Base-by-base conservation (phyloP, 805 yeast genomes). In the Hanseniaspora guilliermondii region DNA sequence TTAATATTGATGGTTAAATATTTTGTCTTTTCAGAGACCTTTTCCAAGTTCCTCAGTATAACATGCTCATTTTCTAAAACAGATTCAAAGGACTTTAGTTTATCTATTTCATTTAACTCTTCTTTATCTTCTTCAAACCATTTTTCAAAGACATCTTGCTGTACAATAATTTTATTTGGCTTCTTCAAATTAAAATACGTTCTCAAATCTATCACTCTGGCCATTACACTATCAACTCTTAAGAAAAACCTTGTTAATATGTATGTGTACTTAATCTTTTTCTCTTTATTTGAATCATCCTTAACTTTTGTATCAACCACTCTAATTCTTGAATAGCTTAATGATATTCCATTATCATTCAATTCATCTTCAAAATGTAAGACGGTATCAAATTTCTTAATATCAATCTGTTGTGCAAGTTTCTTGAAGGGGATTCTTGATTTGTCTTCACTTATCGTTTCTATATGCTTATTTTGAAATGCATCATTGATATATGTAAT, bases 311-410 rank as follows among this genome's bases (percentile, higher is more conserved):
- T 77, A 6, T 81, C 81, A 97, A 93, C 93, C 4, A 88, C 96
- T 58, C 99, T 71, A 21, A 93, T 77, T 66, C 89, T 89, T 36
- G 82, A 80, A 52, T 80, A 79, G 53, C 86, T 69, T 53, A 86
- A 76, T 0, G 94, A 79, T 17, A 87, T 84, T 7, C 99, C 99
- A 66, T 91, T 93, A 66, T 93, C 99, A 4, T 95, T 97, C 54
- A 93, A 72, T 65, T 93, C 99, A 64, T 93, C 99, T 65, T 93
- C 99, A 65, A 78, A 93, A 33, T 93, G 70, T 6, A 86, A 79
- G 72, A 87, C 79, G 61, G 91, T 97, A 64, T 88, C 97, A 64
- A 79, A 93, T 66, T 86, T 88, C 53, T 87, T 64, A 44, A 93
- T 93, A 1, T 95, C 95, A 62, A 87, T 96, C 6, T 83, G 87